Conservation (phyloP, 2,329 filamentous ascomycete genomes). For the Pezicula neosporulosa region DNA sequence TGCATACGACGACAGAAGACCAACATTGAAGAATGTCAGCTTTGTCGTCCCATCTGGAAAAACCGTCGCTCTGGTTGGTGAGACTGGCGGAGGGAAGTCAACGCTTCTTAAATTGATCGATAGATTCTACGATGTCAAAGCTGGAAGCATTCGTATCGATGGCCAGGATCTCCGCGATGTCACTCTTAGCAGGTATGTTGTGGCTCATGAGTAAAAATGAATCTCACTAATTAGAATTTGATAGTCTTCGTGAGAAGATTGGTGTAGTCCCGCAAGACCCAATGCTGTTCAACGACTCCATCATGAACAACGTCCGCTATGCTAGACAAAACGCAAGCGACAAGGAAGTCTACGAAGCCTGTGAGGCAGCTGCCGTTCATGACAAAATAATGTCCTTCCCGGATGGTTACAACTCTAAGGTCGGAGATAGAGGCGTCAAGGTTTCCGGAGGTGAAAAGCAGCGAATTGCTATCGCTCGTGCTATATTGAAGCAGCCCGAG, state of each 20-base stretch:
- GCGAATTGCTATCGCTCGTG: constrained; percentile 81
- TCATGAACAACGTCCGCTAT: constrained; percentile 33
- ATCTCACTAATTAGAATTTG: background rate
- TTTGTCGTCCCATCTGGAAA: constrained; percentile 32
- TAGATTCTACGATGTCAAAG: constrained; percentile 41
- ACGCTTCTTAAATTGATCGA: constrained; percentile 40
- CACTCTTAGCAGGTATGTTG: constrained; percentile 45
- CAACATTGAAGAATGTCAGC: constrained; percentile 29
- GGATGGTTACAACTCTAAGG: constrained; percentile 48
- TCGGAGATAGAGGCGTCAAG: constrained; percentile 48
- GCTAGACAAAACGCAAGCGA: constrained; percentile 23
- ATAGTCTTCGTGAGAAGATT: constrained; percentile 36
- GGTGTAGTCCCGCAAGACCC: constrained; percentile 57
- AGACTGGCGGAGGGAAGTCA: constrained; percentile 41
- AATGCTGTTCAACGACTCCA: constrained; percentile 50
- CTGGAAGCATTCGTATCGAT: constrained; percentile 34
- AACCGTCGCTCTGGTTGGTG: constrained; percentile 42
- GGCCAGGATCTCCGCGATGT: constrained; percentile 31
- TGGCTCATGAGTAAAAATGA: constrained; percentile 37
- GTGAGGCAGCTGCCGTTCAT: constrained; percentile 53
- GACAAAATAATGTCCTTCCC: constrained; percentile 54
- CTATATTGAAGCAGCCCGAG: constrained; percentile 89
- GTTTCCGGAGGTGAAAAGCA: constrained; percentile 86
- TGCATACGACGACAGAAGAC: constrained; percentile 30
- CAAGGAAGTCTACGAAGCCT: constrained; percentile 40